Conservation (phyloP, 352 stramenopile genomes). For the Phytophthora foliorum region DNA sequence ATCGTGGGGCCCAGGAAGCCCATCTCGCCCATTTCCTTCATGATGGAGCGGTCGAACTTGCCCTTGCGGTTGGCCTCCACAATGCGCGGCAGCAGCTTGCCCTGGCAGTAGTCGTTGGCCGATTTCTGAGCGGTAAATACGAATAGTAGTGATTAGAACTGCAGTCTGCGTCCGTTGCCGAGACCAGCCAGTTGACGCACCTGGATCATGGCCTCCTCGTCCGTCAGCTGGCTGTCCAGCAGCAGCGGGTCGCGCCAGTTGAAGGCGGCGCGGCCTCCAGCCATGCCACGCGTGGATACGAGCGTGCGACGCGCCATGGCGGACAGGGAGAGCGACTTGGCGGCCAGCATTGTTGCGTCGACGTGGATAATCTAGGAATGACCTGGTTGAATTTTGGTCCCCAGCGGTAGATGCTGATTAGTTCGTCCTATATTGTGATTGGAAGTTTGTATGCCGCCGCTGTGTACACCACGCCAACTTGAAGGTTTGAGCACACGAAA, state of each 20-base stretch:
- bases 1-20: slow-evolving; percentile 96
- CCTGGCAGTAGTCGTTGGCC: slow-evolving; percentile 94
- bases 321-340: slow-evolving; percentile 39
- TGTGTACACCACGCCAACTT: slow-evolving; percentile 26
- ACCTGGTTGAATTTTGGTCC: slow-evolving; percentile 2
- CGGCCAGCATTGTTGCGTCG: slow-evolving; percentile 39
- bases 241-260: slow-evolving; percentile 88
- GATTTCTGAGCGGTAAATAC: slow-evolving; percentile 72
- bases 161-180: not conserved
- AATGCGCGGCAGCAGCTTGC: slow-evolving; percentile 94
- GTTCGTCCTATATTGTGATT: slow-evolving; percentile 46
- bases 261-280: slow-evolving; percentile 62
- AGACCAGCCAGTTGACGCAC: slow-evolving; percentile 41
- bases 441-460: slow-evolving; percentile 26
- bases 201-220: slow-evolving; percentile 94
- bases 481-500: slow-evolving; percentile 27
- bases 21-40: slow-evolving; percentile 95
- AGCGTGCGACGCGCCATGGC: slow-evolving; percentile 26
- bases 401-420: slow-evolving; percentile 29
- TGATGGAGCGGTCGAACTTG: slow-evolving; percentile 94
- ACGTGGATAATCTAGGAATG: slow-evolving; percentile 36
- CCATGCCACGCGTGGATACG: slow-evolving; percentile 52
- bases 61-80: slow-evolving; percentile 96
- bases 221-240: slow-evolving; percentile 83
- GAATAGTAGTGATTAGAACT: slow-evolving; percentile 7